Percentiles rank a stretch among this genome's conserved stretches.
phyloP scores from a whole-genome alignment of 2,329 filamentous ascomycete genomes.

The Cladosporium sp. region DNA sequence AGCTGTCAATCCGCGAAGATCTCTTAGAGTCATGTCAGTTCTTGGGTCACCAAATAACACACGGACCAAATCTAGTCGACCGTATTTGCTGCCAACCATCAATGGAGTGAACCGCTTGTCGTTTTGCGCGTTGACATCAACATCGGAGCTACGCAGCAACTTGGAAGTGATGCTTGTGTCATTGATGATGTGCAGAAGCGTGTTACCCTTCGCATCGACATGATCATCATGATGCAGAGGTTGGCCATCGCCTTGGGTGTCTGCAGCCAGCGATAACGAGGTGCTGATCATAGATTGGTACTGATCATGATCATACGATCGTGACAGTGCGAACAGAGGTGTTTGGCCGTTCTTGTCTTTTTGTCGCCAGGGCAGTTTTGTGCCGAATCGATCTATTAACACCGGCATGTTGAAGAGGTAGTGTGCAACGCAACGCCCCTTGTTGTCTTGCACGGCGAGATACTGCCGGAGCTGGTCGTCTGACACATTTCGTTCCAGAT shows the following conservation, averaged over 20 bases:
- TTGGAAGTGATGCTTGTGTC: conserved; percentile 69
- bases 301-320: conserved; percentile 87
- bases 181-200: conserved; percentile 89
- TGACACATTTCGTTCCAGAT: conserved; percentile 53
- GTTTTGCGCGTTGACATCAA: conserved; percentile 93
- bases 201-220: conserved; percentile 88
- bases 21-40: conserved; percentile 77
- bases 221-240: conserved; percentile 90
- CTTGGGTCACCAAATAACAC: conserved; percentile 80
- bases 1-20: conserved; percentile 81
- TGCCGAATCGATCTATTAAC: conserved; percentile 70
- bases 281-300: conserved; percentile 84
- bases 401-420: conserved; percentile 89
- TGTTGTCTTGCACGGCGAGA: conserved; percentile 67
- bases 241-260: conserved; percentile 67
- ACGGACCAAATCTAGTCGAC: conserved; percentile 85
- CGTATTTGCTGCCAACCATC: conserved; percentile 98
- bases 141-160: conserved; percentile 77
- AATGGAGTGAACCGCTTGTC: conserved; percentile 91
- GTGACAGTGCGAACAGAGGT: conserved; percentile 89
- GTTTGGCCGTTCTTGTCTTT: conserved; percentile 96
- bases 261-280: conserved; percentile 67
- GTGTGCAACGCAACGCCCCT: conserved; percentile 86
- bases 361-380: conserved; percentile 77
- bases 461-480: conserved; percentile 59